phyloP scores from a whole-genome alignment of 139 green algal genomes.

The Chara braunii region DNA sequence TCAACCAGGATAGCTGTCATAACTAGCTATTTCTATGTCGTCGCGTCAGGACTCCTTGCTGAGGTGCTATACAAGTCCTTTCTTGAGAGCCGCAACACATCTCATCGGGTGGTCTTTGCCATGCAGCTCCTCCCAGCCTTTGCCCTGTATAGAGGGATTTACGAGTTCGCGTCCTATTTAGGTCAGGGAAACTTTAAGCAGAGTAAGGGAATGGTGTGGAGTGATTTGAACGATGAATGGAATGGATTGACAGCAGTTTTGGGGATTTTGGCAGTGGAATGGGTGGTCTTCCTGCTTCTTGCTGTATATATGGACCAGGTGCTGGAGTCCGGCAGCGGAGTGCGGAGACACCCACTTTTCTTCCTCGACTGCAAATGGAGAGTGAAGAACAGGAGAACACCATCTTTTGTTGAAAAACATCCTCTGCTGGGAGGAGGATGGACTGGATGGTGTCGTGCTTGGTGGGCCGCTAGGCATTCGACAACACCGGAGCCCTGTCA shows the following conservation, averaged over 20 bases:
- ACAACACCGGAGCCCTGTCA: background rate
- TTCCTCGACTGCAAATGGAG: constrained; percentile 74
- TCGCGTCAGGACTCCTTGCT: constrained; percentile 28
- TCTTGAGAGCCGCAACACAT: constrained; percentile 19
- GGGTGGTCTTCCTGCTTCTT: constrained; percentile 54
- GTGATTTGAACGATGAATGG: constrained; percentile 51
- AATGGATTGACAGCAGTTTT: constrained; percentile 59
- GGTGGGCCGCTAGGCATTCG: background rate
- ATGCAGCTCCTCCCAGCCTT: constrained; percentile 74
- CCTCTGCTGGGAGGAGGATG: too few species aligned
- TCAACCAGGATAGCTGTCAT: constrained; percentile 11
- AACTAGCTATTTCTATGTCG: constrained; percentile 33
- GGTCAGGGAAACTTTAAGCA: constrained; percentile 32
- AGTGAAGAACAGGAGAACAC: too few species aligned
- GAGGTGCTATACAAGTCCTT: constrained; percentile 50
- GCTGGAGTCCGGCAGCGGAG: constrained; percentile 58
- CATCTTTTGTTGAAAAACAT: too few species aligned
- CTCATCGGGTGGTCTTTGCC: constrained; percentile 34
- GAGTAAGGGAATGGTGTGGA: constrained; percentile 59
- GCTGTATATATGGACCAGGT: constrained; percentile 48
- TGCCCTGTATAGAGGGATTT: constrained; percentile 68
- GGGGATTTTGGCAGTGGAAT: constrained; percentile 71
- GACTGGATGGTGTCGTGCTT: too few species aligned
- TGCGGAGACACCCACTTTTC: constrained; percentile 76
- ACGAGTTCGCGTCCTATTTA: constrained; percentile 61